These are phyloP conservation scores for Fistulinella prunicolor DNA, from an alignment of 768 basidiomycete species.

Conservation along the genomic window DNA sequence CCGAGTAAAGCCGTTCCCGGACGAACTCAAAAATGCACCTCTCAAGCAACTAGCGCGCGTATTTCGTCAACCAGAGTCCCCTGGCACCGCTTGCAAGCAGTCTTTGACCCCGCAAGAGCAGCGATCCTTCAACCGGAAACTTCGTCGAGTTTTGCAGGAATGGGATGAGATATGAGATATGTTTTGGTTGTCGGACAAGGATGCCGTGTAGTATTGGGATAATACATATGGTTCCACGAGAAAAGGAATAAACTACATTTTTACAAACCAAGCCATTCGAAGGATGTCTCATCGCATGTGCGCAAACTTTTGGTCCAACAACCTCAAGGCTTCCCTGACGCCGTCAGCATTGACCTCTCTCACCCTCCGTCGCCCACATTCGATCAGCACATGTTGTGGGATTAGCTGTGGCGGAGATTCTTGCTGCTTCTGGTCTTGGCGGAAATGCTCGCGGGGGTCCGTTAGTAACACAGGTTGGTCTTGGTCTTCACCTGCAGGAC, in stretches of 20 bases:
- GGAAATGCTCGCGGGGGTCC: conserved; percentile 54
- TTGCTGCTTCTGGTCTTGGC: conserved; percentile 39
- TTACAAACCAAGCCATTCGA: not conserved
- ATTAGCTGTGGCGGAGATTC: conserved; percentile 51
- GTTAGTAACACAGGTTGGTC: conserved; percentile 45
- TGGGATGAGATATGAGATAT: conserved; percentile 18
- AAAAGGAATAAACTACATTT: not conserved
- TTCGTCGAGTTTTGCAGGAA: conserved; percentile 30
- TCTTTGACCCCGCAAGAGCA: conserved; percentile 33
- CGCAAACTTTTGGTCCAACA: conserved; percentile 65
- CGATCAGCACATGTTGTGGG: conserved; percentile 58
- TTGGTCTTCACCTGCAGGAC: conserved; percentile 25
- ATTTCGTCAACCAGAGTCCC: conserved; percentile 38
- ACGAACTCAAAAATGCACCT: conserved; percentile 40
- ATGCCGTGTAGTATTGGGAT: conserved; percentile 2
- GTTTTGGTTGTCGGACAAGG: not conserved
- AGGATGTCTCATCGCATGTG: conserved; percentile 28
- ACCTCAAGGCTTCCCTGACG: conserved; percentile 69
- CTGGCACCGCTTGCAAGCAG: conserved; percentile 12
- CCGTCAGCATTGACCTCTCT: conserved; percentile 71
- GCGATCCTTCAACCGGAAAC: conserved; percentile 37
- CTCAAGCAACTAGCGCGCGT: conserved; percentile 44
- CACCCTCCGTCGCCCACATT: conserved; percentile 58
- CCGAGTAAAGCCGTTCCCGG: conserved; percentile 59
- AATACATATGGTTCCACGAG: conserved; percentile 3